Base-by-base conservation (phyloP, 1,284 basidiomycete genomes). In the Tranzscheliella williamsii region DNA sequence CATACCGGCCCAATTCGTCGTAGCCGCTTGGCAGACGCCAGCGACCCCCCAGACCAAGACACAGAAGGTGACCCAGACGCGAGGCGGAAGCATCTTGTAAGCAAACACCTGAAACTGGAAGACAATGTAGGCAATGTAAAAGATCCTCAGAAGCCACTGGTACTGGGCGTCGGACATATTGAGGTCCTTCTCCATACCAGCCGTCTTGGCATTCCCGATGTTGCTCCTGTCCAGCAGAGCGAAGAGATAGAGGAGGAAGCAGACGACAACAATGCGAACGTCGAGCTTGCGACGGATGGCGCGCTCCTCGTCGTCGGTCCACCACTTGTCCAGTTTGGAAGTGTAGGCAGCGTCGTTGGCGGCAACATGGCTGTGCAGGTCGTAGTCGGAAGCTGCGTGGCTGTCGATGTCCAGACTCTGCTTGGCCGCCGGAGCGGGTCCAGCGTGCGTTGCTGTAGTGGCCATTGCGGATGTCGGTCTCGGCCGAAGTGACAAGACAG, bases 61-160 rank as follows among this genome's bases (percentile, higher is more conserved):
- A 38, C 69, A 65, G n/a, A 53, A 33, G 3, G 63, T 39, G 5
- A 75, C 65, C 41, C 66, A 68, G 15, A 46, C 27, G 20, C 57
- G 57, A 0, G 74, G 71, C 13, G 69, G 62, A 2, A 76, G 13
- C 11, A 66, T 11, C 39, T 69, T 66, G 67, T 71, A 75, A 18
- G 58, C 44, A 15, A 76, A 38, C 26, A 69, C 66, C n/a, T 62
- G 53, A 30, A 54, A 62, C 40, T 70, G 67, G 16, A 70, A 72
- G 16, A 66, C 20, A 22, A 62, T 57, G 47, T 75, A 76, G n/a
- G 51, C 53, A 21, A 76, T 65, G 60, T 58, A 58, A 38, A 57
- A 65, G 38, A 67, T 63, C 11, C 69, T 75, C 2, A 73, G 36
- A 0, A 76, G 62, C 63, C 65, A 67, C n/a, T 72, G 62, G 36